phyloP scores from a whole-genome alignment of 495 filamentous ascomycete genomes.

The Aspergillus panamensis region DNA sequence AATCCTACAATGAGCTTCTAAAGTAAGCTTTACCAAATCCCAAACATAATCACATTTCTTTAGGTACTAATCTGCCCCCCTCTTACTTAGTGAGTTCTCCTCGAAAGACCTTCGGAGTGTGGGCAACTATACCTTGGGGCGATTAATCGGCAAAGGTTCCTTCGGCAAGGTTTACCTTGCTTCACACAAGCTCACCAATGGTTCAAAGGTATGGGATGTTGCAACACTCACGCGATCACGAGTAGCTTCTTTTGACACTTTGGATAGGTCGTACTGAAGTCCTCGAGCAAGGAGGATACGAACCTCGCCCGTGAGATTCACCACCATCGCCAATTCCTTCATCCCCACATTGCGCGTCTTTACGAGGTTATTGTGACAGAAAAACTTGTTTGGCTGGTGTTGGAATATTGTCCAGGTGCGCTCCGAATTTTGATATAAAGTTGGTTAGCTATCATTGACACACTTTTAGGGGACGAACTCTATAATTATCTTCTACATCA shows the following conservation, averaged over 20 bases:
- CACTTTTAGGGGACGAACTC: conserved; percentile 76
- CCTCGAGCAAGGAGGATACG: conserved; percentile 89
- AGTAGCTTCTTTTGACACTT: conserved; percentile 6
- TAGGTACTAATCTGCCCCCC: conserved; percentile 14
- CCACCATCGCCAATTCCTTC: conserved; percentile 95
- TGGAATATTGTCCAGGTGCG: conserved; percentile 95
- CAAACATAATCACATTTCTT: not conserved
- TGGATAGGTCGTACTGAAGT: conserved; percentile 89
- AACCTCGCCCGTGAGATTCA: conserved; percentile 97
- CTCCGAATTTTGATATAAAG: not conserved
- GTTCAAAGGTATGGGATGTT: conserved; percentile 72
- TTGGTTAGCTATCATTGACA: conserved; percentile 18
- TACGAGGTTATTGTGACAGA: conserved; percentile 99
- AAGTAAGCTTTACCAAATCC: conserved; percentile 58
- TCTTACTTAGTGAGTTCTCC: conserved; percentile 75
- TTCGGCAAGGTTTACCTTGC: conserved; percentile 99
- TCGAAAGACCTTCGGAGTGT: conserved; percentile 86
- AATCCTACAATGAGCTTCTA: conserved; percentile 92
- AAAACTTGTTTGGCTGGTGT: conserved; percentile 86
- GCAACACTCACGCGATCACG: not conserved
- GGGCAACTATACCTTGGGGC: conserved; percentile 89
- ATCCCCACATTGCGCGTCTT: conserved; percentile 92
- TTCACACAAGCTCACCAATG: conserved; percentile 95
- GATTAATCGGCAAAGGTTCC: conserved; percentile 92
- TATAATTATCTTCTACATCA: conserved; percentile 91